Percentiles rank a stretch among this genome's conserved stretches.
These are phyloP conservation scores for Ramalina intermedia DNA, from an alignment of 495 filamentous ascomycete genomes.

Conservation along the genomic window DNA sequence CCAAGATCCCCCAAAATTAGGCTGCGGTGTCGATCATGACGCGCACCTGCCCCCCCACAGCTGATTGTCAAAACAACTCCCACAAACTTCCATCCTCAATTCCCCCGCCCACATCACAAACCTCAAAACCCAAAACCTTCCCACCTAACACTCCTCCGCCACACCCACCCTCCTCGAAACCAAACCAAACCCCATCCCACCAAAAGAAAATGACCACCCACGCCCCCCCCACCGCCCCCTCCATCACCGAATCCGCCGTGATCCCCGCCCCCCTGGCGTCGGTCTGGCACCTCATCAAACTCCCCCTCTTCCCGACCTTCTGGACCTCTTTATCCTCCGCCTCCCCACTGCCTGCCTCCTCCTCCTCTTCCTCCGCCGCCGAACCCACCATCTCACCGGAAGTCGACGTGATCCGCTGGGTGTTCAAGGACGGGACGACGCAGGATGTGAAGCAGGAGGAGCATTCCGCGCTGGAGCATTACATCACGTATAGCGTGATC, in stretches of 20 bases:
- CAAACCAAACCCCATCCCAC: slow-evolving; percentile 1
- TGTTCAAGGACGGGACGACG: slow-evolving; percentile 46
- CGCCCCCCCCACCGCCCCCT: slow-evolving; percentile 45
- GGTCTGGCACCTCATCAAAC: slow-evolving; percentile 57
- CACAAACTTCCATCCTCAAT: neutral
- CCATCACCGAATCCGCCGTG: slow-evolving; percentile 48
- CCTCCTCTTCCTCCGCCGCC: neutral
- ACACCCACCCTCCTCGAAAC: slow-evolving; percentile 15
- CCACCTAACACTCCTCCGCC: neutral
- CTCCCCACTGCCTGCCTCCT: neutral
- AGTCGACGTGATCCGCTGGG: slow-evolving; percentile 50
- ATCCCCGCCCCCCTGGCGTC: slow-evolving; percentile 44
- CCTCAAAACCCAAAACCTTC: neutral
- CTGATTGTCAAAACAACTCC: neutral
- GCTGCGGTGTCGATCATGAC: neutral
- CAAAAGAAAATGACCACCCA: no score
- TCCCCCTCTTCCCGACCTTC: slow-evolving; percentile 44
- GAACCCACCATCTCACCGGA: slow-evolving; percentile 25
- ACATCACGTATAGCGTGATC: slow-evolving; percentile 56
- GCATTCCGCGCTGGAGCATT: slow-evolving; percentile 54
- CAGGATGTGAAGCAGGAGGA: slow-evolving; percentile 59
- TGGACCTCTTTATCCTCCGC: slow-evolving; percentile 26
- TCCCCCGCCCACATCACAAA: neutral
- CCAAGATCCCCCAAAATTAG: no score
- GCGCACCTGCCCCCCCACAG: neutral